A percentile compares a stretch with the other conserved stretches of the same genome.
phyloP scores from a whole-genome alignment of 73 alveolate species.

The Paramecium caudatum region DNA sequence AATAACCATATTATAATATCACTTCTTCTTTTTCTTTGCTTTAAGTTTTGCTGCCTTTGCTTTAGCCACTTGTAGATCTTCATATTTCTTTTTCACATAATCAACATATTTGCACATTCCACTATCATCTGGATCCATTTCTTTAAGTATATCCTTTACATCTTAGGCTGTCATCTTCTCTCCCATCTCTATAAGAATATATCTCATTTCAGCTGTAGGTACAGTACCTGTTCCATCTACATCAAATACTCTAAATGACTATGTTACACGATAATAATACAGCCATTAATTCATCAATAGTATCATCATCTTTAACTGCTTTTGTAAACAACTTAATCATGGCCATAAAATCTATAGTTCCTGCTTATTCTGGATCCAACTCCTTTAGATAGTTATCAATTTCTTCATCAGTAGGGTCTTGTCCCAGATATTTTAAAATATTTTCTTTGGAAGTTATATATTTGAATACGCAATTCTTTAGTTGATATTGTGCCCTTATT shows the following conservation, averaged over 20 bases:
- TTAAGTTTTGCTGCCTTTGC: slow-evolving; percentile 53
- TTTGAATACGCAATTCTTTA: slow-evolving; percentile 52
- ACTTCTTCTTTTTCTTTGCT: slow-evolving; percentile 56
- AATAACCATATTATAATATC: background rate
- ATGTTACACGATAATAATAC: background rate
- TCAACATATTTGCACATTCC: slow-evolving; percentile 63
- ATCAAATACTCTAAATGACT: slow-evolving; percentile 58
- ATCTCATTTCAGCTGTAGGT: slow-evolving; percentile 64
- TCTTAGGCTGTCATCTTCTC: slow-evolving; percentile 45
- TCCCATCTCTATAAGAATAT: slow-evolving; percentile 49
- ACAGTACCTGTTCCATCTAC: background rate
- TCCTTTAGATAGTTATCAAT: slow-evolving; percentile 15
- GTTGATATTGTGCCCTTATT: slow-evolving; percentile 78
- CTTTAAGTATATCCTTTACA: slow-evolving; percentile 57
- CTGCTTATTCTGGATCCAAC: slow-evolving; percentile 48
- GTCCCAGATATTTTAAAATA: slow-evolving; percentile 62
- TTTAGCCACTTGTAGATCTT: slow-evolving; percentile 23
- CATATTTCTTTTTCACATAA: slow-evolving; percentile 62
- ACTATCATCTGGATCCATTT: slow-evolving; percentile 67
- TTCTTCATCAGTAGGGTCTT: slow-evolving; percentile 69
- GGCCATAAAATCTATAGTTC: slow-evolving; percentile 8
- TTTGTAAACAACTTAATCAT: background rate
- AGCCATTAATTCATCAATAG: slow-evolving; percentile 60
- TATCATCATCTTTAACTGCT: slow-evolving; percentile 68
- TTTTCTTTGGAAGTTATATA: slow-evolving; percentile 4